Conservation (phyloP, 805 yeast genomes). For the Candida maltosa region DNA sequence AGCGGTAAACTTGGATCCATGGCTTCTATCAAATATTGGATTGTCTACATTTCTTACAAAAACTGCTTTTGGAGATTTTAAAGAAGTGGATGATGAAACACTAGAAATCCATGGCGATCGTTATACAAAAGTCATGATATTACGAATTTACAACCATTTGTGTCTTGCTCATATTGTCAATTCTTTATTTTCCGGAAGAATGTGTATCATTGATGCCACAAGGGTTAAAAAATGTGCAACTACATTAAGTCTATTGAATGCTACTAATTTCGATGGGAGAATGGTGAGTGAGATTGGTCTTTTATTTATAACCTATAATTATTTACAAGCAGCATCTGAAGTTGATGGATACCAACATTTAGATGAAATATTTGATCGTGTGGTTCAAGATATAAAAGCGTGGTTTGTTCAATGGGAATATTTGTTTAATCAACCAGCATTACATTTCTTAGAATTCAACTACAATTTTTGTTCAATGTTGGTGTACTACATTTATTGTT, state of each 20-base stretch:
- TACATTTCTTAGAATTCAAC: slow-evolving; percentile 72
- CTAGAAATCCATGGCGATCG: slow-evolving; percentile 55
- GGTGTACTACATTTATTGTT: slow-evolving; percentile 41
- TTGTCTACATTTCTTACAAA: slow-evolving; percentile 58
- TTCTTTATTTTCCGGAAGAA: slow-evolving; percentile 63
- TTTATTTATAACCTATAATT: slow-evolving; percentile 56
- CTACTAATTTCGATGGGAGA: slow-evolving; percentile 80
- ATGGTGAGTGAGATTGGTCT: slow-evolving; percentile 74
- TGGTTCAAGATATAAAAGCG: slow-evolving; percentile 44
- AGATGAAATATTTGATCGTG: slow-evolving; percentile 27
- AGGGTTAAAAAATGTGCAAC: slow-evolving; percentile 58
- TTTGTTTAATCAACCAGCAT: slow-evolving; percentile 64
- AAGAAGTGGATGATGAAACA: slow-evolving; percentile 31
- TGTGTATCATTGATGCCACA: slow-evolving; percentile 58
- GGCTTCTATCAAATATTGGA: slow-evolving; percentile 67
- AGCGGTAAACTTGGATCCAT: slow-evolving; percentile 55
- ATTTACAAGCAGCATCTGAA: slow-evolving; percentile 34
- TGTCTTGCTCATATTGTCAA: slow-evolving; percentile 64
- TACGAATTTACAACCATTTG: slow-evolving; percentile 71
- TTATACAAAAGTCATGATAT: slow-evolving; percentile 55
- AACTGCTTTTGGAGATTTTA: slow-evolving; percentile 42
- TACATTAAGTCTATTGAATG: slow-evolving; percentile 51
- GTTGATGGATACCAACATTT: slow-evolving; percentile 6
- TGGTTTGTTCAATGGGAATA: slow-evolving; percentile 75
- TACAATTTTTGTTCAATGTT: slow-evolving; percentile 60